Evolutionary conservation across 2,329 filamentous ascomycete species (phyloP), one percentile per base, ranked within the genome.

Genomic region (Furcasterigmium furcatum): DNA sequence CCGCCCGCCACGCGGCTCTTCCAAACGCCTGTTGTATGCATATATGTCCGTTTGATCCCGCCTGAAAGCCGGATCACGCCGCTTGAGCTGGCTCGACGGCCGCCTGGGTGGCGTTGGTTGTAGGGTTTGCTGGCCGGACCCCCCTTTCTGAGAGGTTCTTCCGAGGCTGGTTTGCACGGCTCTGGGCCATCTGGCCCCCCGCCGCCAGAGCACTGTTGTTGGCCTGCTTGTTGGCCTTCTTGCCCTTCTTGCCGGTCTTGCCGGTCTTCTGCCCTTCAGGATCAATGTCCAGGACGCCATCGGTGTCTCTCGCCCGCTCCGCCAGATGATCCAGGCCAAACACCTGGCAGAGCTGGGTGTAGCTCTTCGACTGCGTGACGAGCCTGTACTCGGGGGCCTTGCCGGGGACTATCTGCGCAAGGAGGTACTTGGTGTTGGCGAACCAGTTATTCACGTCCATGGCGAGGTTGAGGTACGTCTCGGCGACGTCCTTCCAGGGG

Each of bases 381-480:
- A 72, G 65, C 47, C 76, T 74, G 61, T 86, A 87, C 1, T 72
- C 72, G 32, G 78, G 72, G 40, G 81, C 73, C 63, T 91, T 95
- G 14, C 91, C 90, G 0, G 91, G 90, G 20, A 97, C 82, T 66
- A 96, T 79, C 63, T 96, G 89, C 35, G 81, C 80, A 22, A 99
- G 80, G 25, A 94, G 74, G 62, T 87, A 99, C 64, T 99, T 99
- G 5, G 91, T 96, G 69, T 99, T 99, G 38, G 87, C 86, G 64
- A 85, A 94, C 51, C 84, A 83, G 64, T 99, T 97, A 61, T 92
- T 84, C 12, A 90, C 82, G 46, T 87, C 82, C 56, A 99, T 73
- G 24, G 84, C 78, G 25, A 77, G 78, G 50, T 79, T 77, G 52
- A 97, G 62, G 61, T 96, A 97, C 52, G 84, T 77, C 51, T 81